Evolutionary conservation across 768 basidiomycete genomes (phyloP).

Genomic region (Termitomyces sp.): DNA sequence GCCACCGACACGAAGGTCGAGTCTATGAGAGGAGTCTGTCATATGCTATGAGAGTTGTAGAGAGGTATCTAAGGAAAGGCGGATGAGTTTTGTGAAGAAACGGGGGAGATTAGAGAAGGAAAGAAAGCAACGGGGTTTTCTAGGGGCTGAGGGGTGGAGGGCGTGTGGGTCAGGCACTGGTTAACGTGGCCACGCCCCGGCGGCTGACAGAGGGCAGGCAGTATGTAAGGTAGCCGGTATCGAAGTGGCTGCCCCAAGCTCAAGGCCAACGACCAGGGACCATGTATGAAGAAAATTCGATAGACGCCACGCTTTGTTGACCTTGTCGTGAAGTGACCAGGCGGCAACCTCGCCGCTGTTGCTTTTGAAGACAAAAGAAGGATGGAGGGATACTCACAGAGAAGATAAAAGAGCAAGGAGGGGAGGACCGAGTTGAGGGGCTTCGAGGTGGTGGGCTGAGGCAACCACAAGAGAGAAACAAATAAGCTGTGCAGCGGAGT

Average conservation of each 20-base stretch:
- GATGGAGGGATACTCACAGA: conserved; percentile 20
- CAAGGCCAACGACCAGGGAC: neutral
- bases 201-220: conserved; percentile 19
- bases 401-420: conserved; percentile 5
- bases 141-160: conserved; percentile 30
- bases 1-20: conserved; percentile 86
- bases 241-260: neutral
- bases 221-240: conserved; percentile 2
- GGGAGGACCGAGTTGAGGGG: conserved; percentile 16
- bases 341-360: conserved; percentile 8
- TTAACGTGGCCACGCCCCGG: conserved; percentile 30
- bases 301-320: conserved; percentile 14
- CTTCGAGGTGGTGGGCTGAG: conserved; percentile 22
- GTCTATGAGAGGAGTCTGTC: conserved; percentile 72
- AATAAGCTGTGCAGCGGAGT: conserved; percentile 47
- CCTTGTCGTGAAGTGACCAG: conserved; percentile 9
- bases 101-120: conserved; percentile 8
- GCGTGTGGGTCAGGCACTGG: conserved; percentile 37
- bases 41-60: conserved; percentile 32
- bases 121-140: conserved; percentile 22
- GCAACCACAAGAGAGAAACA: conserved; percentile 32
- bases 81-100: conserved; percentile 18
- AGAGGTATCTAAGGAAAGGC: conserved; percentile 14
- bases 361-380: conserved; percentile 5
- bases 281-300: conserved; percentile 3